phyloP scores from a whole-genome alignment of 441 rosid species.

The Geranium incanum region DNA sequence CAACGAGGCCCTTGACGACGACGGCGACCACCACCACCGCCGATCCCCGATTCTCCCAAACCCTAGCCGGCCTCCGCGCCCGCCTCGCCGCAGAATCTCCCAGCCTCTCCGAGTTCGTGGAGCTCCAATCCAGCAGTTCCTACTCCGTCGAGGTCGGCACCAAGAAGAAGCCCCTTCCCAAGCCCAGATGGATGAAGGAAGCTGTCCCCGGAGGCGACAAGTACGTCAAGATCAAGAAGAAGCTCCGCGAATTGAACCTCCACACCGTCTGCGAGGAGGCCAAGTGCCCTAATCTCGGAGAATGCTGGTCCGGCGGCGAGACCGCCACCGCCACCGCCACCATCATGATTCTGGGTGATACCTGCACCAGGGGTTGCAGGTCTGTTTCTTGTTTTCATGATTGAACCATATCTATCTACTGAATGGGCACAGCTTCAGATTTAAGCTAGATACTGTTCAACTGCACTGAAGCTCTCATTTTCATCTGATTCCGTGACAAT shows the following conservation, averaged over 20 bases:
- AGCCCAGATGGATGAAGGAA: constrained; percentile 97
- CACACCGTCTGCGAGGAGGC: constrained; percentile 98
- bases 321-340: constrained; percentile 96
- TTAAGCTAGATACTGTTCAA: neutral
- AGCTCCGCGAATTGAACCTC: constrained; percentile 76
- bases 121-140: constrained; percentile 31
- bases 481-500: neutral
- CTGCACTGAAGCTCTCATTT: neutral
- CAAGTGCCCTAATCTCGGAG: constrained; percentile 80
- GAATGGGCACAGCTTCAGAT: neutral
- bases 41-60: constrained; percentile 39
- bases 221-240: constrained; percentile 94
- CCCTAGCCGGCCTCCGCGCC: constrained; percentile 71
- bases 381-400: constrained; percentile 7
- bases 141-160: constrained; percentile 95
- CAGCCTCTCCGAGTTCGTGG: constrained; percentile 51
- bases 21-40: constrained; percentile 33
- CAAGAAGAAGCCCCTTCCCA: constrained; percentile 88
- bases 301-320: constrained; percentile 98
- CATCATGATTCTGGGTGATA: constrained; percentile 91
- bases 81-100: constrained; percentile 72
- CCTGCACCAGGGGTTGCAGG: constrained; percentile 98
- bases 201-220: constrained; percentile 84
- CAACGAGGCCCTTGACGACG: constrained; percentile 24
- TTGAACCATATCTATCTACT: neutral